Base-by-base conservation (phyloP, 208 protist genomes). In the Trypanosoma mega region DNA sequence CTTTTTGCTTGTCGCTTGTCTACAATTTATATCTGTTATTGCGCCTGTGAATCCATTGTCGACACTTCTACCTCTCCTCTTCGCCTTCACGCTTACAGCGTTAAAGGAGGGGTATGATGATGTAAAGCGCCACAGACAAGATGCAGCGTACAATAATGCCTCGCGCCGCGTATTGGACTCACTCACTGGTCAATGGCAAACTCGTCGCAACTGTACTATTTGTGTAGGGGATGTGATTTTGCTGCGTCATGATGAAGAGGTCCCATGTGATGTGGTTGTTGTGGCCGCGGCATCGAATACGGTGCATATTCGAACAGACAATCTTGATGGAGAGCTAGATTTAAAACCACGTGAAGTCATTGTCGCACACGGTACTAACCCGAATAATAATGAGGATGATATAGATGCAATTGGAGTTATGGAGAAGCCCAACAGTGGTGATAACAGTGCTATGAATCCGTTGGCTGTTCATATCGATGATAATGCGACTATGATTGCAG, bases 41-140 rank as follows among this genome's bases (percentile, higher is more conserved):
- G 95, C 93, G 3, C 96, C 97, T 0, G 92, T 98, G 3, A 97
- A 90, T 76, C 90, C 91, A 26, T 74, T 96, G 11, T 96, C 92
- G 16, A 94, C 93, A 14, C 63, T 97, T 24, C 51, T 98, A 37
- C 95, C 96, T 5, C 70, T 98, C 18, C 48, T 97, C 26, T 96
- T 98, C 65, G 94, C 97, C 24, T 92, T 99, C 34, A 61, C 65
- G 5, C 72, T 98, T 9, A 97, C 96, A 3, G 92, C 93, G 1
- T 45, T 95, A 27, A 98, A 98, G 64, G 96, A 98, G 60, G 96
- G 80, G 47, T 93, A 94, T 68, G 97, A 99, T 49, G 97, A 99
- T 66, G 56, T 87, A 21, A 94, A 97, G 77, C 77, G 94, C 12
- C 75, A 85, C 59, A 48, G 64, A 16, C 82, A 92, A 50, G 92